phyloP scores from a whole-genome alignment of 768 basidiomycete genomes.

The Tricholoma matsutake region DNA sequence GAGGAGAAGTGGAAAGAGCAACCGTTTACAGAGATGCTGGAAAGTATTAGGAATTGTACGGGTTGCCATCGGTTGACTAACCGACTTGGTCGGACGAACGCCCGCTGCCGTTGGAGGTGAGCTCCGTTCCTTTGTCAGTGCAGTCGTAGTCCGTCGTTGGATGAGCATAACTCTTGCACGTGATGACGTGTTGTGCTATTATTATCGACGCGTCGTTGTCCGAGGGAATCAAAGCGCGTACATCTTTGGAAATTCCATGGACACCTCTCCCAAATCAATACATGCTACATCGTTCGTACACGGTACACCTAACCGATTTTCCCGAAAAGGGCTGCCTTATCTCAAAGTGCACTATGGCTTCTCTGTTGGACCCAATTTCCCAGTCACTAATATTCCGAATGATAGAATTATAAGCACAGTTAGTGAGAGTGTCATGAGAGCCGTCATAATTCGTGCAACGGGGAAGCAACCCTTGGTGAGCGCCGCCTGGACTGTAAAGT shows the following conservation, averaged over 20 bases:
- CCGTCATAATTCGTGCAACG: constrained; percentile 14
- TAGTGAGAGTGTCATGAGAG: constrained; percentile 14
- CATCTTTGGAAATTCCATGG: too few species aligned
- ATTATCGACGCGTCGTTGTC: too few species aligned
- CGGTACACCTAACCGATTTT: too few species aligned
- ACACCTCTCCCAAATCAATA: background rate
- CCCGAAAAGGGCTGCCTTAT: background rate
- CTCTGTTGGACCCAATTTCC: constrained; percentile 13
- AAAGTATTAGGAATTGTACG: background rate
- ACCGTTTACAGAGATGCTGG: background rate
- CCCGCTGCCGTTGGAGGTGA: background rate
- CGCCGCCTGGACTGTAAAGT: constrained; percentile 21
- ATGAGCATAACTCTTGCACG: background rate
- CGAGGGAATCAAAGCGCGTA: background rate
- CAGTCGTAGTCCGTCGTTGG: background rate
- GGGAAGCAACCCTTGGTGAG: constrained; percentile 22
- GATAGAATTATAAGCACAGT: constrained; percentile 15
- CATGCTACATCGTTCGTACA: too few species aligned
- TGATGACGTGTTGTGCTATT: background rate
- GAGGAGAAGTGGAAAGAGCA: background rate
- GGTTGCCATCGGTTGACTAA: background rate
- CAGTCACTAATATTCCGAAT: constrained; percentile 18
- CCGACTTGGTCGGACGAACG: background rate
- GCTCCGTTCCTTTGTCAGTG: background rate
- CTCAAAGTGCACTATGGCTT: background rate